These are phyloP conservation scores for Lolium multiflorum DNA, from an alignment of 176 grass and related monocot genomes.

Conservation along the genomic window DNA sequence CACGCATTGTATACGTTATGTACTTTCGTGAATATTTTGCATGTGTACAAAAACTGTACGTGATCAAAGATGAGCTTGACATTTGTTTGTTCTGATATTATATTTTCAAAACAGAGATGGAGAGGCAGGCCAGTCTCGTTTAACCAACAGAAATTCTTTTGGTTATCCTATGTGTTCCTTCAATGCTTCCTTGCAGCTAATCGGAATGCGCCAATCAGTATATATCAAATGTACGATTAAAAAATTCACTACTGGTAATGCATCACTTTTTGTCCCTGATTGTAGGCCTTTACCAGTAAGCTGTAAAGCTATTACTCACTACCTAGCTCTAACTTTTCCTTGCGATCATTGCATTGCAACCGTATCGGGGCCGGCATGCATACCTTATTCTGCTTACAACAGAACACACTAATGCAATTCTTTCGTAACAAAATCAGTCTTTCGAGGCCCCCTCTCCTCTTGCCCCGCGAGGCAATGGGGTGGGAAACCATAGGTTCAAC, in stretches of 20 bases:
- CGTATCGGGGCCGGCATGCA: slow-evolving; percentile 25
- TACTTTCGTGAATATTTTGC: background rate
- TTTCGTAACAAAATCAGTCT: no score
- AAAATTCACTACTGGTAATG: slow-evolving; percentile 21
- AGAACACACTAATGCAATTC: no score
- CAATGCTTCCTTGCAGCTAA: background rate
- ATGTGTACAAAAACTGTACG: background rate
- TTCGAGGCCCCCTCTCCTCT: no score
- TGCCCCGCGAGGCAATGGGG: no score
- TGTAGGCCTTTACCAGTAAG: slow-evolving; percentile 5
- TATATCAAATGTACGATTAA: background rate
- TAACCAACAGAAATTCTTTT: background rate
- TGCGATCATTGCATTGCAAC: slow-evolving; percentile 37
- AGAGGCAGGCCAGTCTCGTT: background rate
- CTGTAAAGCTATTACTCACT: slow-evolving; percentile 31
- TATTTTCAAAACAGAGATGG: background rate
- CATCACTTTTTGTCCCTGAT: slow-evolving; percentile 34
- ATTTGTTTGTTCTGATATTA: background rate
- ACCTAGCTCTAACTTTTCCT: slow-evolving; percentile 4
- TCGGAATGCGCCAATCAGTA: background rate
- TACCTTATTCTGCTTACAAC: background rate
- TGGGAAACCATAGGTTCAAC: no score
- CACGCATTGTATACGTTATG: background rate
- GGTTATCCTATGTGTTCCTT: background rate
- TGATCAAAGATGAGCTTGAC: background rate